Evolutionary conservation across 169 alveolate species (phyloP), one percentile per base, ranked within the genome.

Genomic region (Babesia divergens): DNA sequence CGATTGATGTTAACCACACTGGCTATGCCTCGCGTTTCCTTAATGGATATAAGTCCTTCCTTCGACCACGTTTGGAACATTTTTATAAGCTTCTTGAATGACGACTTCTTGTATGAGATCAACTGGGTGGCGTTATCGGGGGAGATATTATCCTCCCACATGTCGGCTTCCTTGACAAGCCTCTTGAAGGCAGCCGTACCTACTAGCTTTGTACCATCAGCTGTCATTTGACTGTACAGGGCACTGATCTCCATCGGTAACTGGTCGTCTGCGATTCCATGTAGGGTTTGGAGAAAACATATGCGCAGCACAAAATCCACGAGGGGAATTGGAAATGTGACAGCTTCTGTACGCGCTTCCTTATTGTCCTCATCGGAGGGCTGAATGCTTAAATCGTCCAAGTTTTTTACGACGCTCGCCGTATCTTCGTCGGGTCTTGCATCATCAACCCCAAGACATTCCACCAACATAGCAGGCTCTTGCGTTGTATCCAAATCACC

Each of bases 171-270:
- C 55, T 66, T 70, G 29, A 58, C 54, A 29, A 34, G 65, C 22
- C 64, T 49, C 65, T 52, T 65, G 43, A 82, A 70, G 3, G n/a
- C 22, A 26, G 74, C 31, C 58, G 65, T 71, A 18, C 55, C 47
- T 24, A 66, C 67, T 14, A 82, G 54, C 49, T 62, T 46, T 5
- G 52, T n/a, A 26, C 71, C 66, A 50, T 74, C 71, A 28, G 60
- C 81, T 18, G 80, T 50, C 89, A 82, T 82, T 34, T 58, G 72
- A 16, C 83, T 51, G 51, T 82, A 82, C 4, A 82, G 40, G 20
- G 81, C 89, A n/a, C 84, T 72, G 16, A 71, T 70, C 37, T 82
- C 89, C 51, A 82, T 38, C n/a, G 89, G 89, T 11, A 82, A 53
- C 46, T 65, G 60, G 0, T 65, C 74, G 49, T 71, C 89, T 16